Conservation (phyloP, 192 early-diverging fungal genomes). For the Coemansia sp. region DNA sequence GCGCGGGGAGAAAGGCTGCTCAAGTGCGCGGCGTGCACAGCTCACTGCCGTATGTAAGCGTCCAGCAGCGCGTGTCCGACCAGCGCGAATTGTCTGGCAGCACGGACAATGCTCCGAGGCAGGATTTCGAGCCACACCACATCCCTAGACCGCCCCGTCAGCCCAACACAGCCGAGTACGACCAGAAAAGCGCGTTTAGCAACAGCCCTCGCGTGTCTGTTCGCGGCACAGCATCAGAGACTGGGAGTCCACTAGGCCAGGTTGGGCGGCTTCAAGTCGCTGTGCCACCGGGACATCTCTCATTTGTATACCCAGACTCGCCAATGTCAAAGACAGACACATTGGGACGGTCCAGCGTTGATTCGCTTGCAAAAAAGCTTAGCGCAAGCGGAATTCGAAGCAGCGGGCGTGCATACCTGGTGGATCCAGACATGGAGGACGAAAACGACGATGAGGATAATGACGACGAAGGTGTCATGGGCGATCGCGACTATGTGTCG, state of each 20-base stretch:
- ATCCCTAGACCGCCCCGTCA: neutral
- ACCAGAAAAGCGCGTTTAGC: neutral
- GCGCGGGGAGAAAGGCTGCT: conserved; percentile 1
- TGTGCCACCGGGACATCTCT: conserved; percentile 47
- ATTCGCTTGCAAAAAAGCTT: conserved; percentile 29
- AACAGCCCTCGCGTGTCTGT: neutral
- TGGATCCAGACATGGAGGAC: conserved; percentile 32
- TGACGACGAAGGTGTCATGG: neutral
- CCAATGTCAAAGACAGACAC: conserved; percentile 54
- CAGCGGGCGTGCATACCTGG: conserved; percentile 44
- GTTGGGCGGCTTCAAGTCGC: conserved; percentile 37
- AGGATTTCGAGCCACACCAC: neutral
- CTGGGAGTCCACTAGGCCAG: neutral
- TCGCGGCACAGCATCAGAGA: conserved; percentile 3
- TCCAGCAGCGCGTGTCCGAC: neutral
- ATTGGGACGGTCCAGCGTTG: conserved; percentile 32
- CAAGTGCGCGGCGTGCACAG: neutral
- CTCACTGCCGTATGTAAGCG: neutral
- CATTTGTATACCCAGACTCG: conserved; percentile 54
- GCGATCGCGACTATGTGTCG: conserved; percentile 1
- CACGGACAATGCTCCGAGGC: neutral
- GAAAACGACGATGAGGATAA: conserved; percentile 4
- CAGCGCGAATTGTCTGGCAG: neutral
- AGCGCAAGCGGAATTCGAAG: conserved; percentile 10
- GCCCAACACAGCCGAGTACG: neutral